phyloP scores from a whole-genome alignment of 2,329 filamentous ascomycete species.

The Ascochyta lentis region DNA sequence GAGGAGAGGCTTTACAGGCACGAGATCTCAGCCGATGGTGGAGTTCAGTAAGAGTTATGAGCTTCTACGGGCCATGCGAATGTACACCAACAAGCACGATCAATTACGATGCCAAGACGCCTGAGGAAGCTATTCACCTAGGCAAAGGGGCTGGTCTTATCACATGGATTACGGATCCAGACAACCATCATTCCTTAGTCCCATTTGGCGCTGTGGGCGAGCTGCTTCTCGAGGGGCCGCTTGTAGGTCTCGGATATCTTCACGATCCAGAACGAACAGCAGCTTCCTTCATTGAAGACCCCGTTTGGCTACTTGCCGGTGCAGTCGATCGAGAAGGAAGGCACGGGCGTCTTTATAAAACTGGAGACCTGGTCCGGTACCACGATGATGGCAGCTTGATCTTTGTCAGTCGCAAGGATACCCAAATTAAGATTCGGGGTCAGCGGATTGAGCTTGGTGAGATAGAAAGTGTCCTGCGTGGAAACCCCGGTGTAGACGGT shows the following conservation, averaged over 20 bases:
- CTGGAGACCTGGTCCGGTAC: slow-evolving; percentile 30
- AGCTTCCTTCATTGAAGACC: slow-evolving; percentile 22
- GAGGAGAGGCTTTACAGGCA: no score
- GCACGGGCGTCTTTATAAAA: slow-evolving; percentile 24
- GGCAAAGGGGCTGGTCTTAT: slow-evolving; percentile 48
- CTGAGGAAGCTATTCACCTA: slow-evolving; percentile 55
- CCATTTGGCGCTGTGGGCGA: slow-evolving; percentile 46
- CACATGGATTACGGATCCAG: slow-evolving; percentile 49
- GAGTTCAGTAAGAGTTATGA: no score
- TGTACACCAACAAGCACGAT: not conserved
- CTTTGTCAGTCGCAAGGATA: slow-evolving; percentile 29
- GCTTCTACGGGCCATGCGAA: no score
- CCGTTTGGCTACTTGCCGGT: not conserved
- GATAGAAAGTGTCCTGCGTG: slow-evolving; percentile 16
- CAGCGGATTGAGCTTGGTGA: slow-evolving; percentile 31
- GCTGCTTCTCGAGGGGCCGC: slow-evolving; percentile 63
- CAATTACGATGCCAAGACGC: slow-evolving; percentile 43
- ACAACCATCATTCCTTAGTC: slow-evolving; percentile 8
- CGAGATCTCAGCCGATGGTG: no score
- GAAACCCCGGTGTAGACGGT: no score
- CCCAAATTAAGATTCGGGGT: slow-evolving; percentile 32
- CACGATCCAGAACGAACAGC: slow-evolving; percentile 19
- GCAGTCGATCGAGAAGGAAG: not conserved
- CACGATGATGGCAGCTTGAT: slow-evolving; percentile 21
- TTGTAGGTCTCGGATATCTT: slow-evolving; percentile 26